Evolutionary conservation across 176 grass and related monocot genomes (phyloP), one percentile per base, ranked within the genome.

Genomic region (Urochloa ruziziensis): DNA sequence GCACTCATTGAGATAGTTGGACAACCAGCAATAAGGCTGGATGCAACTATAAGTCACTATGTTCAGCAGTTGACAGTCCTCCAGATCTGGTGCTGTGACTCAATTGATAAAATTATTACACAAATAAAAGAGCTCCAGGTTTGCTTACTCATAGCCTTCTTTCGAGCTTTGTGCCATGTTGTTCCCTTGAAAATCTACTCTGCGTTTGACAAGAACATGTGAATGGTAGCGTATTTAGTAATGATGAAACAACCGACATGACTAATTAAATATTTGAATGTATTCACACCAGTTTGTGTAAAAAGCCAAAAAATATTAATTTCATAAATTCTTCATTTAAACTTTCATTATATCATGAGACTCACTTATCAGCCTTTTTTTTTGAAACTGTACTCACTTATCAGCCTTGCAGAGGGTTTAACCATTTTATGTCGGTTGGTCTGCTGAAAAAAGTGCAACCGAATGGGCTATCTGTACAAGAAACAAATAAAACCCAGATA

Each of bases 111-210:
- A 57, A 29, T 32, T 30, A 18, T 70, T 58, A 7, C 65, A 15
- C 65, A 58, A 39, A 81, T 81, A 58, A 58, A 68, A 58, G 35
- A 81, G 40, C 47, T 81, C 34, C 79, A 81, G 79, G 79, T 81
- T 43, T 70, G 27, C 33, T 58, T 32, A 59, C 52, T 70, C 34
- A 57, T 57, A 29, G 33, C 39, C 65, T 81, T 42, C 39, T 42
- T 27, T 44, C 10, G 0, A 28, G 24, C 58, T 59, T 47, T 47
- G 12, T 47, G 44, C 44, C 44, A 40, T 40, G 39, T 8, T 40
- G 39, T 40, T n/a, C n/a, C n/a, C n/a, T n/a, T n/a, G n/a, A n/a
- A n/a, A n/a, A n/a, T n/a, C n/a, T n/a, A 39, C 37, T 39, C 37
- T 39, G 43, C 43, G 1, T 58, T 58, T 58, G n/a, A 25, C n/a